Base-by-base conservation (phyloP, 164 flowering plant genomes). In the Aristolochia californica region DNA sequence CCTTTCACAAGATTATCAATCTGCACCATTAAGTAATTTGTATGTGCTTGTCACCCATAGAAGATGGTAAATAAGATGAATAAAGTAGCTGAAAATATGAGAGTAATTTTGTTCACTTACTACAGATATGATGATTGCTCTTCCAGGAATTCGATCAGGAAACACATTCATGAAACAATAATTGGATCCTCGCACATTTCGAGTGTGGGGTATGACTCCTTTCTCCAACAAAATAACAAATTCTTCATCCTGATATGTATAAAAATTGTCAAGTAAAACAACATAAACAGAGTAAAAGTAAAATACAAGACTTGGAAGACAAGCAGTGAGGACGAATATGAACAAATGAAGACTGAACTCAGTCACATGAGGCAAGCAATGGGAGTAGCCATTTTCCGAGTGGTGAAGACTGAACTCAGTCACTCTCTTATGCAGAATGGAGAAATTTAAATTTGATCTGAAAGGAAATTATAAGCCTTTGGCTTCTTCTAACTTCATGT, bases 1-100 rank as follows among this genome's bases (percentile, higher is more conserved):
- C 99, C 99, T 76, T 94, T 94, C 56, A 94, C 88, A 48, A 90
- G 82, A 67, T 90, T 94, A 69, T 94, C 99, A 70, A 94, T 94
- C 99, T 90, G 86, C 76, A 76, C 15, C 17, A 22, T 14, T 5
- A n/a, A n/a, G n/a, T n/a, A n/a, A 43, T 53, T 14, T 48, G n/a
- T 4, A 60, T 15, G 22, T 57, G 48, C 43, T 50, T 54, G 16
- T 51, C 14, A 27, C 16, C 17, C 17, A 24, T 25, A 20, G n/a
- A 38, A 30, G 57, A 34, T 34, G 40, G 5, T 34, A 34, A 34
- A 34, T n/a, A 56, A 45, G 25, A 11, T 2, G 18, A 14, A 17
- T 23, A 15, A 34, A 34, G n/a, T n/a, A n/a, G n/a, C n/a, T n/a
- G n/a, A n/a, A n/a, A 18, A 47, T 48, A 14, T 18, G 15, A 26